Base-by-base conservation (phyloP, 257 asterid species). In the Lycium barbarum region DNA sequence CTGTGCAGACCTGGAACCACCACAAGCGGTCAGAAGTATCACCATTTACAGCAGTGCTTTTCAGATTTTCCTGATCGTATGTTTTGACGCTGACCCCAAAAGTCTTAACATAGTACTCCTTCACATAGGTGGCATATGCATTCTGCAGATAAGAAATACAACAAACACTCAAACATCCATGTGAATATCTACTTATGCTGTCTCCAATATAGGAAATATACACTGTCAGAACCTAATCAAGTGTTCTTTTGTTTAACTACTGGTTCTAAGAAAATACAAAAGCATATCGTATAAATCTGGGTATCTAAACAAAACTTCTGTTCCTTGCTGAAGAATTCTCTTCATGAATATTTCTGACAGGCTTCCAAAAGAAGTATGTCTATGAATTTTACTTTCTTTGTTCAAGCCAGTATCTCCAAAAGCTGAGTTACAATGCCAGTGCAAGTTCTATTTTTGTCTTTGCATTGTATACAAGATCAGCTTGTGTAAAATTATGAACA, bases 1-100 rank as follows among this genome's bases (percentile, higher is more conserved):
- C 99, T 1, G 98, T 91, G 84, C 99, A 96, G 83, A 95, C 99
- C 90, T 96, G 99, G 94, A 95, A 96, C 99, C 99, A 96, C 99
- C 99, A 96, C 89, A 96, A 87, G 83, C 98, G 98, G 87, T 87
- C 93, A 59, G 94, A 86, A 58, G 91, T 86, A 71, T 88, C 88
- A 59, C 84, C 85, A 35, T 49, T 86, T 81, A 90, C 57, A 85
- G 88, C 83, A 80, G 93, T 87, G 43, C 87, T 85, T 93, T 91
- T 96, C 91, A 96, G 86, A 82, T 88, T 88, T 85, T 90, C 86
- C 88, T 96, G 99, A 88, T 93, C 74, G 35, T 96, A 96, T 57
- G 98, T 86, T 88, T 90, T 95, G 47, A 92, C 91, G 68, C 86
- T 76, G 53, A 15, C 89, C 55, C 98, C 98, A 17, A 90, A 85